Base-by-base conservation (phyloP, 2,329 filamentous ascomycete species). In the Coniochaeta hoffmannii region DNA sequence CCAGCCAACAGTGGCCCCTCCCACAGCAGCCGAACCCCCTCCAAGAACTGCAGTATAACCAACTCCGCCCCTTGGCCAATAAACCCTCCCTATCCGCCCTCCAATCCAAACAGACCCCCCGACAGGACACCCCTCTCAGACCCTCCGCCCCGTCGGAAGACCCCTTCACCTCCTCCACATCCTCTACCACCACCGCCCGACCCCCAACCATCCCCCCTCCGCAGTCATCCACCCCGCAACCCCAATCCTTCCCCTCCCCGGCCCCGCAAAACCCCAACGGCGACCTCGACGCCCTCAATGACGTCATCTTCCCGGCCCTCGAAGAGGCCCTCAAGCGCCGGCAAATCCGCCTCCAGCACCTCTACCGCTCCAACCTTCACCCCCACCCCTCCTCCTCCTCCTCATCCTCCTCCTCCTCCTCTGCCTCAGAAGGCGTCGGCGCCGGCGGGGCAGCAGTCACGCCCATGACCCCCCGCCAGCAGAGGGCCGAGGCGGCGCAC, bases 251-350 rank as follows among this genome's bases (percentile, higher is more conserved):
- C 63, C 83, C 82, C 3, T 75, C 78, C 24, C 78, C 77, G 7
- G 76, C 81, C 1, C 80, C 83, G 0, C 66, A 77, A 2, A 83
- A 81, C 58, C 71, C 81, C 24, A 81, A 83, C 55, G 84, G 81
- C 12, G 88, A 95, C 56, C 80, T 96, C 22, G 94, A 95, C 54
- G 91, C 92, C 2, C 79, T 97, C 1, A 90, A 88, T 65, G 90
- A 93, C 62, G 93, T 99, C 53, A 90, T 99, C 35, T 86, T 97
- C 59, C 94, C 94, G 0, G 93, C 94, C 1, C 80, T 99, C 1
- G 91, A 96, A 70, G 89, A 94, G 62, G 91, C 94, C 8, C 82
- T 97, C 19, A 90, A 91, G 68, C 82, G 94, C 53, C 87, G 94
- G 54, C 81, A 84, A 66, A 79, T 80, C 60, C 76, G 81, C 36